These are phyloP conservation scores for Termitomyces sp. DNA, from an alignment of 768 basidiomycete species.

Conservation along the genomic window DNA sequence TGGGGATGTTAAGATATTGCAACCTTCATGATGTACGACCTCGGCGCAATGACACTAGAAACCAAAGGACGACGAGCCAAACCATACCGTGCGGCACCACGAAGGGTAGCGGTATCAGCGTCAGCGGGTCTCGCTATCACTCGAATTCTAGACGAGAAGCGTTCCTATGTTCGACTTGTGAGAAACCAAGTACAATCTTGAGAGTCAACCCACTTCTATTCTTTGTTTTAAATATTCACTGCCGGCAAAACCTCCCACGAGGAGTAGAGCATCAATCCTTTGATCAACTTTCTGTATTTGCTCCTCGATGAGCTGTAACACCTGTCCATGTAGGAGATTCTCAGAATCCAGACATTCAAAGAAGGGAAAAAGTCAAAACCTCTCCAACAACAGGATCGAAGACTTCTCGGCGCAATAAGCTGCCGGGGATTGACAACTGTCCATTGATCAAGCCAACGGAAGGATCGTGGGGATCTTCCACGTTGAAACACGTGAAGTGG, in stretches of 20 bases:
- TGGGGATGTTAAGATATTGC: conserved; percentile 8
- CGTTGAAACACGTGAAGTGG: conserved; percentile 88
- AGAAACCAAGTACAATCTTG: conserved; percentile 10
- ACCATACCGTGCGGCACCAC: conserved; percentile 87
- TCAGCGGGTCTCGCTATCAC: conserved; percentile 83
- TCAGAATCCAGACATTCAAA: neutral
- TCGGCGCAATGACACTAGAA: conserved; percentile 76
- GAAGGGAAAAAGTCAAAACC: conserved; percentile 33
- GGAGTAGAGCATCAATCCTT: conserved; percentile 74
- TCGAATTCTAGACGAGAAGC: conserved; percentile 57
- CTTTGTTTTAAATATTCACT: conserved; percentile 80
- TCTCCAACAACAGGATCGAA: conserved; percentile 85
- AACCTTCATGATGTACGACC: conserved; percentile 85
- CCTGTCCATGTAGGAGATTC: conserved; percentile 34
- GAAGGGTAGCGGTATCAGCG: conserved; percentile 83
- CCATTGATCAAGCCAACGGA: conserved; percentile 78
- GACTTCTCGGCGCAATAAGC: conserved; percentile 74
- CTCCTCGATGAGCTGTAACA: conserved; percentile 72
- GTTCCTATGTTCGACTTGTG: conserved; percentile 38
- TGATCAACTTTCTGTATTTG: conserved; percentile 66
- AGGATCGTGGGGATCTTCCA: conserved; percentile 77
- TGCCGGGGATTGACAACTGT: conserved; percentile 79
- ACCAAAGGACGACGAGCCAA: conserved; percentile 72
- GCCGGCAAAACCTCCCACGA: conserved; percentile 88
- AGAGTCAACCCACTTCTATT: conserved; percentile 53